Evolutionary conservation across 2,329 filamentous ascomycete species (phyloP), one percentile per base, ranked within the genome.

Genomic region (Fusarium sp.): DNA sequence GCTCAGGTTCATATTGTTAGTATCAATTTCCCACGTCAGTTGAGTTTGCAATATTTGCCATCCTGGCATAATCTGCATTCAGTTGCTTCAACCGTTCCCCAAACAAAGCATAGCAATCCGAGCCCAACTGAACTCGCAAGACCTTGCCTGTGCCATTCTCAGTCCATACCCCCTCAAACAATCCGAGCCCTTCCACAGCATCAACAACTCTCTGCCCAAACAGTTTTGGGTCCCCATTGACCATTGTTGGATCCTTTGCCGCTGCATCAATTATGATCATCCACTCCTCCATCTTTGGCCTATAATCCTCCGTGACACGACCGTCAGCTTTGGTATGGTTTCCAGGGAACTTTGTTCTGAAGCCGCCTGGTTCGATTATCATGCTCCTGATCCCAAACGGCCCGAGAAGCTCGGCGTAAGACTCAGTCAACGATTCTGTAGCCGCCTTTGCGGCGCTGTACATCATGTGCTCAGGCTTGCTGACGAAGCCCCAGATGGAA

Each of bases 311-410:
- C 2, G 57, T 56, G 44, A 52, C 34, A 2, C 43, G 50, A 2
- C 44, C 44, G 8, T 64, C 62, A 2, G 62, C 43, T 18, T 55
- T 61, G 28, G 7, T 16, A 10, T 46, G 27, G 18, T 61, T 65
- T 1, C 48, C 62, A 6, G 54, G 56, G 12, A 64, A 64, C 34
- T 31, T 55, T 18, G 61, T 64, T 16, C 56, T 12, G 6, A 64
- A 64, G 2, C 61, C 61, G n/a, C 61, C 61, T 4, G 56, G 61
- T n/a, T 64, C 61, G 12, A 64, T 60, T 27, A 64, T 60, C 61
- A 64, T 53, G 3, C 48, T 60, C n/a, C 10, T 36, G 3, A 64
- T 50, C 2, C 48, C 61, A 40, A 64, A 64, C 1, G 61, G 50
- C 7, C 41, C 50, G 23, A 64, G 56, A 6, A 64, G n/a, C 16